Evolutionary conservation across 805 yeast genomes (phyloP).

Genomic region (Maudiozyma saulgeensis): DNA sequence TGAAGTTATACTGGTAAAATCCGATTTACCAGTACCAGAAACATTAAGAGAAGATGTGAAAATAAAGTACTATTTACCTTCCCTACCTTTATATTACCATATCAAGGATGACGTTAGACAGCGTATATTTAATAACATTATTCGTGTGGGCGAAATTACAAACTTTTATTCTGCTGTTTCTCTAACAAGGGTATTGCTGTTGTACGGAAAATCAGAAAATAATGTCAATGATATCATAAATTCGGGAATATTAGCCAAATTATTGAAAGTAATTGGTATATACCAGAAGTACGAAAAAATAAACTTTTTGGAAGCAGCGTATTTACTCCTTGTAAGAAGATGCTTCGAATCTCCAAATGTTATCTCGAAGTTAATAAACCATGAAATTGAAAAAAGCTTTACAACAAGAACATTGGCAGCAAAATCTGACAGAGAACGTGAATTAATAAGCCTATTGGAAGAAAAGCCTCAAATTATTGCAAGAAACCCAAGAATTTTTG

Average conservation of each 20-base stretch:
- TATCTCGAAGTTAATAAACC: conserved; percentile 39
- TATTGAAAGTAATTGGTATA: conserved; percentile 38
- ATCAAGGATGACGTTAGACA: conserved; percentile 19
- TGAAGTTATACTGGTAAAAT: conserved; percentile 44
- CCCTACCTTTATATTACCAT: conserved; percentile 16
- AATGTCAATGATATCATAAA: conserved; percentile 34
- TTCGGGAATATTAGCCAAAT: conserved; percentile 38
- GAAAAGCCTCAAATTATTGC: conserved; percentile 40
- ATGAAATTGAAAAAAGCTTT: conserved; percentile 42
- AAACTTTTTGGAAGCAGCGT: conserved; percentile 37
- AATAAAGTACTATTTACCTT: conserved; percentile 10
- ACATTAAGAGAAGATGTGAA: conserved; percentile 20
- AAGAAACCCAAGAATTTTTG: conserved; percentile 41
- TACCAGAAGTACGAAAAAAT: conserved; percentile 31
- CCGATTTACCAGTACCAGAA: conserved; percentile 41
- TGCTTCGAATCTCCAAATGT: conserved; percentile 55
- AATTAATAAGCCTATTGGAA: conserved; percentile 37
- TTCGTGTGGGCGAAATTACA: conserved; percentile 33
- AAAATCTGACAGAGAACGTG: conserved; percentile 31
- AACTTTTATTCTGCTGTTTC: conserved; percentile 42
- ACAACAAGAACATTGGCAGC: conserved; percentile 27
- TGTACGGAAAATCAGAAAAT: conserved; percentile 40
- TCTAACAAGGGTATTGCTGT: conserved; percentile 44
- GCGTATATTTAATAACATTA: conserved; percentile 36
- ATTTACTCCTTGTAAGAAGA: conserved; percentile 50